A percentile compares a stretch with the other conserved stretches of the same genome.
Conservation (phyloP, 208 protist genomes). For the Leishmania arabica region DNA sequence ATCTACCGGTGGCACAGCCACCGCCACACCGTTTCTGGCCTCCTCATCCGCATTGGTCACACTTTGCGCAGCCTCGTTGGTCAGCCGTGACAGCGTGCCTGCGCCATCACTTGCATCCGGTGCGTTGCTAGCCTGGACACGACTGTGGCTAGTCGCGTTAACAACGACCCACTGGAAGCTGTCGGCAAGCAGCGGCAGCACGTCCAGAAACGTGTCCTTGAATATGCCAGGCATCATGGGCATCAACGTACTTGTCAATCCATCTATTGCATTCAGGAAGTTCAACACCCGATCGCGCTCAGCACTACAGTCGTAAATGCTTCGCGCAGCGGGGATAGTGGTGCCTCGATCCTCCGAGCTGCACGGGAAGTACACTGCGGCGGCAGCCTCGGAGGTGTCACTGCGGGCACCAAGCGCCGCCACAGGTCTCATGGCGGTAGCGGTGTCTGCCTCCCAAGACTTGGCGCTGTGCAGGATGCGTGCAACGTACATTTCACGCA, state of each 20-base stretch:
- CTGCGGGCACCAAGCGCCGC: not conserved
- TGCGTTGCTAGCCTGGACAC: not conserved
- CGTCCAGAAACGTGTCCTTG: conserved; percentile 59
- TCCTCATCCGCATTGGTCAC: conserved; percentile 1
- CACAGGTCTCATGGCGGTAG: not conserved
- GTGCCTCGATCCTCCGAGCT: not conserved
- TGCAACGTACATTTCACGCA: conserved; percentile 23
- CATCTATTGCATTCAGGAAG: conserved; percentile 80
- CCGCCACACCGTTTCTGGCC: not conserved
- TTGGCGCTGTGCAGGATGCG: conserved; percentile 16
- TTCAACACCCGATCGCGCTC: conserved; percentile 47
- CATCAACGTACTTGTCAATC: conserved; percentile 64
- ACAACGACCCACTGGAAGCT: conserved; percentile 72
- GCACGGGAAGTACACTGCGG: conserved; percentile 22
- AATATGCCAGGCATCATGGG: conserved; percentile 78
- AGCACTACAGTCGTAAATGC: not conserved
- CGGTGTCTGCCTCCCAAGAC: not conserved
- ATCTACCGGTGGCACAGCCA: not conserved
- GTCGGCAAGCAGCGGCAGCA: conserved; percentile 76
- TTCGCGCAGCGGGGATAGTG: not conserved
- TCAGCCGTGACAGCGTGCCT: not conserved
- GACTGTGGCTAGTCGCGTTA: conserved; percentile 42
- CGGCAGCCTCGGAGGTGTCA: conserved; percentile 5
- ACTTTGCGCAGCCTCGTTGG: not conserved
- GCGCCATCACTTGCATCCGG: not conserved